A percentile compares a stretch with the other conserved stretches of the same genome.
These are phyloP conservation scores for Lichtheimia hyalospora DNA, from an alignment of 371 early-diverging fungal genomes.

Conservation along the genomic window DNA sequence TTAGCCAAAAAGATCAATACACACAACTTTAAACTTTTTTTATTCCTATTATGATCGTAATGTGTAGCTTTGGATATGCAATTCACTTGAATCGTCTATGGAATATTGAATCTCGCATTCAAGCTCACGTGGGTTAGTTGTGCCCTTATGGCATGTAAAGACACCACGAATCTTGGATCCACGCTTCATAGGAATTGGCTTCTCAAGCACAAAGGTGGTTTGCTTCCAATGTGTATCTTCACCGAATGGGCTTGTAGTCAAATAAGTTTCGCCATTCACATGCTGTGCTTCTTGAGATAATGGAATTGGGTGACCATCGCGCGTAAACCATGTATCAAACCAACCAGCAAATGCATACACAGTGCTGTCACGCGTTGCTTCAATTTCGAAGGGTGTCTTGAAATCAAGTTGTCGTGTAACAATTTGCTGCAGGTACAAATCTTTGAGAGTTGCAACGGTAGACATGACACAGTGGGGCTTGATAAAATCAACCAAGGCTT, in stretches of 20 bases:
- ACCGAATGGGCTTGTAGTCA: constrained; percentile 75
- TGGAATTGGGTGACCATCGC: constrained; percentile 59
- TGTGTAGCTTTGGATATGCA: constrained; percentile 29
- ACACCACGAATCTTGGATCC: constrained; percentile 51
- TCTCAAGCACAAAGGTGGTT: constrained; percentile 58
- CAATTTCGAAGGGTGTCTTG: constrained; percentile 59
- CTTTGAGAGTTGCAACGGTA: constrained; percentile 66
- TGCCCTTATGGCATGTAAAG: constrained; percentile 58
- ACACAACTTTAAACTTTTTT: background rate
- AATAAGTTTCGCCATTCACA: constrained; percentile 35
- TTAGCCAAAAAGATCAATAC: background rate
- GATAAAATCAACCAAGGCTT: constrained; percentile 68
- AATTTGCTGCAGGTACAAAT: constrained; percentile 66
- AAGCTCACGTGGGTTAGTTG: constrained; percentile 58
- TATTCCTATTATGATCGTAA: constrained; percentile 18
- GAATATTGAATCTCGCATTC: constrained; percentile 59
- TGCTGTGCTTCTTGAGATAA: constrained; percentile 34
- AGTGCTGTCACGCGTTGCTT: constrained; percentile 56
- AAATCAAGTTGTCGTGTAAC: constrained; percentile 54
- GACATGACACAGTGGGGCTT: constrained; percentile 67
- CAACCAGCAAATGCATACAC: constrained; percentile 79
- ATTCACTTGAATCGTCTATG: constrained; percentile 24
- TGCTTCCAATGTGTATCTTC: constrained; percentile 75
- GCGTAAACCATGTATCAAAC: constrained; percentile 85
- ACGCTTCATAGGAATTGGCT: constrained; percentile 42